These are phyloP conservation scores for Monosporozyma aquatica DNA, from an alignment of 805 yeast species.

Conservation along the genomic window DNA sequence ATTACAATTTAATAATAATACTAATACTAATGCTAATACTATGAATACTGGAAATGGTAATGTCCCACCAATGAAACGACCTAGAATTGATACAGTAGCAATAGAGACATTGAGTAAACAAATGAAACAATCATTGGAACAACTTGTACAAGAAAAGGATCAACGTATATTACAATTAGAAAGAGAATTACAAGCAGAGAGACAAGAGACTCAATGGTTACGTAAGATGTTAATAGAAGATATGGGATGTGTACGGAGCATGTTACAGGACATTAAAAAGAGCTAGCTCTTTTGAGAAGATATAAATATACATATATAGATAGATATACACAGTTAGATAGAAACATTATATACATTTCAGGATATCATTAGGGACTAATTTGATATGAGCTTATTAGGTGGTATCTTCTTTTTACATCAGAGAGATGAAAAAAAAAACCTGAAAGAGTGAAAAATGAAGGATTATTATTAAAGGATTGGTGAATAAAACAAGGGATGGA, in stretches of 20 bases:
- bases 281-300: conserved; percentile 2
- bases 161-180: conserved; percentile 25
- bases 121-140: conserved; percentile 21
- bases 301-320: too few species aligned
- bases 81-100: not conserved
- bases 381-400: too few species aligned
- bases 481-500: too few species aligned
- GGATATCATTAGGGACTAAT: too few species aligned
- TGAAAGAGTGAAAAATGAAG: too few species aligned
- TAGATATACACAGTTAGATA: too few species aligned
- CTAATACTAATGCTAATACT: not conserved
- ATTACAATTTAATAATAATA: conserved; percentile 15
- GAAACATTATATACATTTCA: not conserved
- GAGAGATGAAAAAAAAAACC: too few species aligned
- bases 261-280: conserved; percentile 21
- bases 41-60: not conserved
- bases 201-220: conserved; percentile 30
- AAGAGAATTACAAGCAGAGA: conserved; percentile 26
- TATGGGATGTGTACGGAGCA: conserved; percentile 29
- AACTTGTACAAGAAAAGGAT: conserved; percentile 25
- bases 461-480: too few species aligned
- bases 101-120: conserved; percentile 14
- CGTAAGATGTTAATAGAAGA: conserved; percentile 31
- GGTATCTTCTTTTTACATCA: too few species aligned
- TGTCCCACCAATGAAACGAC: not conserved